Percentiles rank a stretch among this genome's conserved stretches.
These are phyloP conservation scores for Candida pseudoglaebosa DNA, from an alignment of 805 yeast genomes.

Conservation along the genomic window DNA sequence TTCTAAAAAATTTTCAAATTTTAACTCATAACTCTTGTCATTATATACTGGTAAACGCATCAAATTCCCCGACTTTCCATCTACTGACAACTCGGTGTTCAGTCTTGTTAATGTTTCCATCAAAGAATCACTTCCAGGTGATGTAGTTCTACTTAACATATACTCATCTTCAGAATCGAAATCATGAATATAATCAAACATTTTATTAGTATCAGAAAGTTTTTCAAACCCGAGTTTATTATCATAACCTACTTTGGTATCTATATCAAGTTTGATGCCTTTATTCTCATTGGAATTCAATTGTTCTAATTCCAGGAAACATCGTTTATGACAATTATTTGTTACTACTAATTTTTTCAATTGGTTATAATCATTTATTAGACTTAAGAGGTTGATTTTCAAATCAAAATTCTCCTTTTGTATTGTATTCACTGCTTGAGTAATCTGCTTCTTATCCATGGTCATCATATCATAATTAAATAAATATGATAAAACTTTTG, in stretches of 20 bases:
- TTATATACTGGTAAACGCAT: slow-evolving; percentile 30
- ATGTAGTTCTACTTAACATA: slow-evolving; percentile 31
- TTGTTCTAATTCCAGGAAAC: slow-evolving; percentile 5
- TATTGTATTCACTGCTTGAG: slow-evolving; percentile 10
- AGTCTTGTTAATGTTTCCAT: slow-evolving; percentile 40
- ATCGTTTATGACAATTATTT: slow-evolving; percentile 6
- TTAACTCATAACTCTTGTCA: slow-evolving; percentile 16
- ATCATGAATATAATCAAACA: slow-evolving; percentile 19
- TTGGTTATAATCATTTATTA: slow-evolving; percentile 39
- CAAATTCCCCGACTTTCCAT: slow-evolving; percentile 14
- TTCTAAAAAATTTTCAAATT: slow-evolving; percentile 13
- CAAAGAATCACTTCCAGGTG: slow-evolving; percentile 33
- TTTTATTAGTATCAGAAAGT: slow-evolving; percentile 17
- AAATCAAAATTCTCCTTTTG: slow-evolving; percentile 33
- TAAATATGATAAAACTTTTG: not conserved
- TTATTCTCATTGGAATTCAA: too few species aligned
- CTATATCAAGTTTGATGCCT: too few species aligned
- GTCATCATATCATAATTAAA: not conserved
- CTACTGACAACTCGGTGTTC: slow-evolving; percentile 37
- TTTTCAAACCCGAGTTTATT: not conserved
- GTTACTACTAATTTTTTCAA: slow-evolving; percentile 25
- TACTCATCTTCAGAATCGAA: slow-evolving; percentile 11
- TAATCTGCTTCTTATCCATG: not conserved
- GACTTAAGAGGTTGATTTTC: slow-evolving; percentile 29
- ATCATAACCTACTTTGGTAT: too few species aligned